Conservation (phyloP, 768 basidiomycete genomes). For the Holtermannia corniformis region DNA sequence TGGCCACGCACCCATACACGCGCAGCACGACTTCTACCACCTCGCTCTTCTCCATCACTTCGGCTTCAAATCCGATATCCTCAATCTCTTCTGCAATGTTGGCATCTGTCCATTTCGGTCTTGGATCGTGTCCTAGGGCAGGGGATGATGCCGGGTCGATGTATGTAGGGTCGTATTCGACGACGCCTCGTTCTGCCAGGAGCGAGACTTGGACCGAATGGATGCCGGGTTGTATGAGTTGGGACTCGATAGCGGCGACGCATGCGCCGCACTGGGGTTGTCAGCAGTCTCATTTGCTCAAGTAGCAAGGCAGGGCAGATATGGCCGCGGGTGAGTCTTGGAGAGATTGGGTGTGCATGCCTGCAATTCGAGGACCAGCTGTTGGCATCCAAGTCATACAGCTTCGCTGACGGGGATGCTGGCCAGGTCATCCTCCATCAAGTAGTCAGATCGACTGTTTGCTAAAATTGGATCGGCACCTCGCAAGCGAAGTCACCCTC, state of each 20-base stretch:
- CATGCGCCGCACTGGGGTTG: constrained; percentile 40
- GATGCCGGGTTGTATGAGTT: constrained; percentile 68
- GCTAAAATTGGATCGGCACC: no score
- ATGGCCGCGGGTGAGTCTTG: neutral
- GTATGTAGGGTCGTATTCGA: constrained; percentile 71
- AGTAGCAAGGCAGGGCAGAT: neutral
- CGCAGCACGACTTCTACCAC: constrained; percentile 33
- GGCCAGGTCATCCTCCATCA: no score
- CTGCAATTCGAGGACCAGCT: no score
- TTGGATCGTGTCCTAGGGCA: constrained; percentile 8
- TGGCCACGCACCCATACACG: constrained; percentile 32
- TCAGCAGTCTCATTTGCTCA: neutral
- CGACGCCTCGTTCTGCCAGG: constrained; percentile 82
- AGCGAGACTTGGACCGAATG: constrained; percentile 85
- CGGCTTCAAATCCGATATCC: constrained; percentile 46
- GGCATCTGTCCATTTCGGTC: constrained; percentile 57
- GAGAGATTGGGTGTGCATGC: no score
- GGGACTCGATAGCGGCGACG: constrained; percentile 39
- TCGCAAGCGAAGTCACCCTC: no score
- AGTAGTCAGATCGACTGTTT: no score
- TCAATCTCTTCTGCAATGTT: constrained; percentile 81
- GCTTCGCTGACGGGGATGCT: neutral
- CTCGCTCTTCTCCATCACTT: constrained; percentile 36
- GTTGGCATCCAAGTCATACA: neutral
- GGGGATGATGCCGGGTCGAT: constrained; percentile 3